phyloP scores from a whole-genome alignment of 2,329 filamentous ascomycete genomes.

The Stemphylium beticola region DNA sequence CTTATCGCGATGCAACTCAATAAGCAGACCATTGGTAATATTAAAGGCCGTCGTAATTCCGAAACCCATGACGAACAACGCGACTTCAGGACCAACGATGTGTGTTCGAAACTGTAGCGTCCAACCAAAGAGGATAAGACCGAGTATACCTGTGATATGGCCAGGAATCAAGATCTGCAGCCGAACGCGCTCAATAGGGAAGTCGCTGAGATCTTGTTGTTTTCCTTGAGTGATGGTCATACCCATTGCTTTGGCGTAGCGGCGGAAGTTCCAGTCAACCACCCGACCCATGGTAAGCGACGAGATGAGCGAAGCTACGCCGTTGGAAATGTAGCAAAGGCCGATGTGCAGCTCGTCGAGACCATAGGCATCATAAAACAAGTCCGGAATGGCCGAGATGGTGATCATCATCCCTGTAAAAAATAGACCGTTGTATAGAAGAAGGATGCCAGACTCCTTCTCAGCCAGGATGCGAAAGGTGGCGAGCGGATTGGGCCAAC shows the following conservation, averaged over 20 bases:
- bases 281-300: constrained; percentile 46
- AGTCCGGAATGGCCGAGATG: constrained; percentile 31
- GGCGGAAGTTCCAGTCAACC: constrained; percentile 76
- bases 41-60: constrained; percentile 61
- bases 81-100: constrained; percentile 51
- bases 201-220: constrained; percentile 58
- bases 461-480: constrained; percentile 38
- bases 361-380: constrained; percentile 36
- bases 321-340: constrained; percentile 40
- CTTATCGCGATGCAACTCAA: constrained; percentile 51
- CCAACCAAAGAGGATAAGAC: constrained; percentile 53
- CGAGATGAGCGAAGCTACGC: constrained; percentile 34
- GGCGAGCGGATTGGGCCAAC: constrained; percentile 34
- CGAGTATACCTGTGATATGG: constrained; percentile 41
- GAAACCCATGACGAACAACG: constrained; percentile 61
- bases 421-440: constrained; percentile 43
- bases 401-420: constrained; percentile 44
- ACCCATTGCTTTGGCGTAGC: constrained; percentile 67
- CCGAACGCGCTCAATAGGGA: constrained; percentile 56
- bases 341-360: constrained; percentile 40
- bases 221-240: constrained; percentile 67
- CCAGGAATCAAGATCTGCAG: constrained; percentile 50
- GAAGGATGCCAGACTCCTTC: constrained; percentile 41
- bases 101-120: constrained; percentile 44
- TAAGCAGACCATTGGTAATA: constrained; percentile 54